Percentiles rank a stretch among this genome's conserved stretches.
phyloP scores from a whole-genome alignment of 495 filamentous ascomycete genomes.

The Penicillium odoratum region DNA sequence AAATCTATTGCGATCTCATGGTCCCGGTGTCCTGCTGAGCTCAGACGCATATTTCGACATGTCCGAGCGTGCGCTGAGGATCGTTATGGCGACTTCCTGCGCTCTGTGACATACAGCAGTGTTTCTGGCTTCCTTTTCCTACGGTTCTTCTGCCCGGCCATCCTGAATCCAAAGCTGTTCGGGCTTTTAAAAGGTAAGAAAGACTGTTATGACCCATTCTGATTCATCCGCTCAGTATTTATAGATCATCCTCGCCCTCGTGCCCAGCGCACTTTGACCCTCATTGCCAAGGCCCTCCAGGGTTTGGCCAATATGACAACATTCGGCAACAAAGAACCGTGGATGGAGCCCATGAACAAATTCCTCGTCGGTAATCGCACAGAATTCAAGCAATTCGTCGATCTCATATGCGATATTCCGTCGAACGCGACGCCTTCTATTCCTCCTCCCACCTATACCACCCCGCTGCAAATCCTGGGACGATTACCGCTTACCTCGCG shows the following conservation, averaged over 20 bases:
- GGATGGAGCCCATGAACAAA: constrained; percentile 99
- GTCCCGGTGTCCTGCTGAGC: constrained; percentile 74
- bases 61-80: constrained; percentile 94
- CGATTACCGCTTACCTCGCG: constrained; percentile 77
- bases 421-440: constrained; percentile 61
- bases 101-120: constrained; percentile 91
- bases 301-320: constrained; percentile 90
- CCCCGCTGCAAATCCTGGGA: constrained; percentile 85
- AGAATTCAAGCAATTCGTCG: constrained; percentile 84
- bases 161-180: constrained; percentile 95
- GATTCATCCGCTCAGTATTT: constrained; percentile 11
- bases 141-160: constrained; percentile 93
- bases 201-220: not conserved
- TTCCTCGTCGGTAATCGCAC: constrained; percentile 50
- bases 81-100: constrained; percentile 91
- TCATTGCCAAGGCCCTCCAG: constrained; percentile 95
- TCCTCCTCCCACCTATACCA: constrained; percentile 85
- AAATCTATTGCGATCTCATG: constrained; percentile 73
- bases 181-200: constrained; percentile 74
- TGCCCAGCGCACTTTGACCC: constrained; percentile 86
- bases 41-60: constrained; percentile 86
- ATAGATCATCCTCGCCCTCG: constrained; percentile 81
- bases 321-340: constrained; percentile 92
- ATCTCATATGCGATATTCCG: constrained; percentile 80
- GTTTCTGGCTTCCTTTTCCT: constrained; percentile 97